These are phyloP conservation scores for Stemphylium beticola DNA, from an alignment of 2,329 filamentous ascomycete genomes.

Conservation along the genomic window DNA sequence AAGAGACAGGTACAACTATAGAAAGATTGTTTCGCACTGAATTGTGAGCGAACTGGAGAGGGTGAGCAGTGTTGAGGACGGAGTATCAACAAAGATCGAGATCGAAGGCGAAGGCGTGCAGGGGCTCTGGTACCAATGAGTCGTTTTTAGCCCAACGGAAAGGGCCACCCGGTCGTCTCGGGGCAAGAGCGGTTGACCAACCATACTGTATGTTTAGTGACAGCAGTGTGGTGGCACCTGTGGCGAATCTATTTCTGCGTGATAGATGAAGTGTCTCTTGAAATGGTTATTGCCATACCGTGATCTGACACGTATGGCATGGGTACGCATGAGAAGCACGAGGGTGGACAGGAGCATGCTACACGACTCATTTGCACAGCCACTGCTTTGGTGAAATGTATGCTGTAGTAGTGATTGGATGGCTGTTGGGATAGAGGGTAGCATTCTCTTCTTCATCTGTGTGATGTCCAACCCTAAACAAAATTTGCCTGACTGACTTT, in stretches of 20 bases:
- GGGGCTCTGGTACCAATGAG: not conserved
- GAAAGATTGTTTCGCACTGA: not conserved
- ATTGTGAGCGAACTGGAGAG: not conserved
- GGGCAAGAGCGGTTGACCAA: constrained; percentile 1
- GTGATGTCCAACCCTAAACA: too few species aligned
- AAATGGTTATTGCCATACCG: not conserved
- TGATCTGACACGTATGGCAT: not conserved
- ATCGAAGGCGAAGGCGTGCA: not conserved
- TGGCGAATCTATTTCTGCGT: not conserved
- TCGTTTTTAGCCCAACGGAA: not conserved
- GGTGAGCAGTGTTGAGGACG: not conserved
- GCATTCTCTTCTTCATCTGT: too few species aligned
- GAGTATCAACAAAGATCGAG: not conserved
- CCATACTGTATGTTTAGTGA: not conserved
- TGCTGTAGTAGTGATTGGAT: too few species aligned
- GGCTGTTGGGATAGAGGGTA: too few species aligned
- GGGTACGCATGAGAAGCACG: too few species aligned
- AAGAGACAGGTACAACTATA: not conserved
- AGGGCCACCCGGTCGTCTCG: constrained; percentile 2
- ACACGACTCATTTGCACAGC: too few species aligned
- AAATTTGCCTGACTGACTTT: not conserved
- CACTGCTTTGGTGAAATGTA: too few species aligned
- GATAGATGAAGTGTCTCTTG: too few species aligned
- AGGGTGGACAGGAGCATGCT: too few species aligned
- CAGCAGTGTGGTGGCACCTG: not conserved